Evolutionary conservation across 2,329 filamentous ascomycete species (phyloP), one percentile per base, ranked within the genome.

Genomic region (Aureobasidium sp.): DNA sequence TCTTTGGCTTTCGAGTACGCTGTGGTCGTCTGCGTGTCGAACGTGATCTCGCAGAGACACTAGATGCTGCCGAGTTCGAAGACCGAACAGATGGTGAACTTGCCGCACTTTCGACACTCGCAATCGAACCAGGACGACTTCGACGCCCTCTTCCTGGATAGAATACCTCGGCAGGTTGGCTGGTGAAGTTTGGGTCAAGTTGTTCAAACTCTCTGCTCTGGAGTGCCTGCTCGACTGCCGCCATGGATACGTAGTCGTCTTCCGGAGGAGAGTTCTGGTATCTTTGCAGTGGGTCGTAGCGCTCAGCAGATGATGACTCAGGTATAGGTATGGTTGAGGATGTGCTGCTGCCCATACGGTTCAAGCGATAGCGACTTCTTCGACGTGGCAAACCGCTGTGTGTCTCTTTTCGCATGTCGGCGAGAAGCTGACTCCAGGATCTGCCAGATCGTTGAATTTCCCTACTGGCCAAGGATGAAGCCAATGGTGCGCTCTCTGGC

Each of bases 181-280:
- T 52, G 6, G 17, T 10, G 3, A 32, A 17, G 16, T 21, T 52
- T 2, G 48, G n/a, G 6, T 52, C 48, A 11, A 34, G 4, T 6
- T 12, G 12, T 6, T 52, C 35, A 1, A 41, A 52, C 12, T 52
- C 48, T 6, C 19, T 37, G 19, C 38, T 52, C 25, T 52, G 25
- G 38, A 85, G 74, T 61, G 82, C 82, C 63, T 79, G 73, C 44
- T 77, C 76, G 70, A 86, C 85, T 71, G 79, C 81, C 34, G 74
- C 78, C 55, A 83, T 72, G 6, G 79, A 74, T 56, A 82, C 83
- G 60, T 82, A 79, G 75, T 85, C 83, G 73, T 85, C 76, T 69
- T 85, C 82, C 41, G 83, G 83, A 29, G 83, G 83, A 58, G 81
- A 84, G 64, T 82, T 74, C 63, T 84, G 79, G 81, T 82, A 86